Base-by-base conservation (phyloP, 1,284 basidiomycete species). In the Nidula niveotomentosa region DNA sequence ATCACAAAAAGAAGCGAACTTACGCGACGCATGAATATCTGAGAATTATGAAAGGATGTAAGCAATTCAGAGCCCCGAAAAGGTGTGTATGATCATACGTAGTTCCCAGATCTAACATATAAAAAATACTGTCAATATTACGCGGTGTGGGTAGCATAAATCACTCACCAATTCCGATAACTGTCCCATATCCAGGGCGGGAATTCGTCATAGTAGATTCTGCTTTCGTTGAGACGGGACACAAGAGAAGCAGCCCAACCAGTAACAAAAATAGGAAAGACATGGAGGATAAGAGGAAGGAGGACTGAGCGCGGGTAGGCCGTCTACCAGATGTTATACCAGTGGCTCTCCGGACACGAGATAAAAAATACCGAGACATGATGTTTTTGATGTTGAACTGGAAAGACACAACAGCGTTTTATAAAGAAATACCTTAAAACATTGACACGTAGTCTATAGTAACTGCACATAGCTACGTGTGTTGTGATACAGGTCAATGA, bases 121-220 rank as follows among this genome's bases (percentile, higher is more conserved):
- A 15, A 36, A 54, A 9, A 66, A 76, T 8, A 72, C 61, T 36
- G 9, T 0, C 34, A 17, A 1, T 3, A 12, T 23, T 34, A 6
- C 1, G 17, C 57, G 12, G 36, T 18, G 12, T 34, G 9, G n/a
- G 37, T 8, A 44, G 23, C 23, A 23, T 23, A 17, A 23, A 47
- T n/a, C 39, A 81, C 86, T 62, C 65, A 90, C 93, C 94, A 69
- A 97, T 97, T 83, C 93, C 95, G 72, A 97, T 97, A 49, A 98
- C 95, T 47, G 91, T 90, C 58, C 95, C 95, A 73, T 93, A 95
- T 64, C 94, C 88, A 36, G 76, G 69, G 49, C 72, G 72, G 10
- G 70, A 23, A 23, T 23, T 23, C 23, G 23, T 4, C 4, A 4
- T 4, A 4, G 23, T 23, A 4, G 23, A 23, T 23, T 23, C 56